A percentile compares a stretch with the other conserved stretches of the same genome.
Conservation (phyloP, 306 rosid genomes). For the Bauhinia variegata region DNA sequence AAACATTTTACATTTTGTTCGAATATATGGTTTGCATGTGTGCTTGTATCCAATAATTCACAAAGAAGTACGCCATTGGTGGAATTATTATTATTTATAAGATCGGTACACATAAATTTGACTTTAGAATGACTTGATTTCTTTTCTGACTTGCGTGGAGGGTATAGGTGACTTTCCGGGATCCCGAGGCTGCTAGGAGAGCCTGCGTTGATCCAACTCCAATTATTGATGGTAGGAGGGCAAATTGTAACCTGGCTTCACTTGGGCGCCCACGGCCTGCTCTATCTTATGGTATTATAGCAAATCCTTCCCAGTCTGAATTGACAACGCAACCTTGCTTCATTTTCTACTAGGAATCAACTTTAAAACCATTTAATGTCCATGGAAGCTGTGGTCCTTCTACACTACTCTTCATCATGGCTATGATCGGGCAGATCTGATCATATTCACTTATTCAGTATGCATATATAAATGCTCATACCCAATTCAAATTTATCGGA, state of each 20-base stretch:
- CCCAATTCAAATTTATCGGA: neutral
- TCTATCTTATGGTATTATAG: slow-evolving; percentile 57
- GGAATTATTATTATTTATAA: no score
- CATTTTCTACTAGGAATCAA: neutral
- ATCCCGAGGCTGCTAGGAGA: slow-evolving; percentile 91
- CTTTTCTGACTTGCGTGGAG: slow-evolving; percentile 75
- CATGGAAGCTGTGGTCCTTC: neutral
- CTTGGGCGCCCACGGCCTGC: slow-evolving; percentile 85
- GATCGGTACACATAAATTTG: neutral
- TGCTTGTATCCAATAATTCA: neutral
- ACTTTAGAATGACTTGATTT: slow-evolving; percentile 68
- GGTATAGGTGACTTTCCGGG: slow-evolving; percentile 98
- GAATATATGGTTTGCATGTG: neutral
- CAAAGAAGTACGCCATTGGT: neutral
- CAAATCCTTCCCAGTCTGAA: neutral
- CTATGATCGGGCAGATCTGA: neutral
- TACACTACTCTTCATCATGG: neutral
- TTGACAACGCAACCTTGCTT: neutral
- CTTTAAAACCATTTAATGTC: neutral
- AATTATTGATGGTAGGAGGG: slow-evolving; percentile 89
- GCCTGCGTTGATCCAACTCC: slow-evolving; percentile 93
- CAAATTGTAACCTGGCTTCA: slow-evolving; percentile 93
- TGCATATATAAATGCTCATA: neutral
- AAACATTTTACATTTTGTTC: slow-evolving; percentile 16
- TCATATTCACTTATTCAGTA: slow-evolving; percentile 1